phyloP scores from a whole-genome alignment of 352 stramenopile genomes.

The Pythium coloratum region DNA sequence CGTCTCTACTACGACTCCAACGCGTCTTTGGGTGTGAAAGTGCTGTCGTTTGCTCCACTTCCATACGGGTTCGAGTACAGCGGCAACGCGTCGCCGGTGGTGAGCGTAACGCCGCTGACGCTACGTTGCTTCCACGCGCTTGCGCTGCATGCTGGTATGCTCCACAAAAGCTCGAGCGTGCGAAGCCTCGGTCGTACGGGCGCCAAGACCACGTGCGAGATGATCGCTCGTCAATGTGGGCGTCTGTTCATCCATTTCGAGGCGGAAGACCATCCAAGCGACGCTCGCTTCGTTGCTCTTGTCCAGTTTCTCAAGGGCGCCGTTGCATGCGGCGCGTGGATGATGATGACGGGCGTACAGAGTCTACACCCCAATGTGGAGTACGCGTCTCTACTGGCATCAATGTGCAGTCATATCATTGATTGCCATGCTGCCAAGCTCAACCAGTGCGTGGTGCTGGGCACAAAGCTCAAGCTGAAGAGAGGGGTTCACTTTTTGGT shows the following conservation, averaged over 20 bases:
- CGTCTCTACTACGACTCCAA: constrained; percentile 66
- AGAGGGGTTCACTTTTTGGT: constrained; percentile 46
- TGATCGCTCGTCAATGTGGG: constrained; percentile 49
- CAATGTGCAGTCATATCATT: constrained; percentile 53
- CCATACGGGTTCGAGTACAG: constrained; percentile 74
- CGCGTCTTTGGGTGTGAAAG: constrained; percentile 39
- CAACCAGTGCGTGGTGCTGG: constrained; percentile 41
- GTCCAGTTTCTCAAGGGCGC: constrained; percentile 52
- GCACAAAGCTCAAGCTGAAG: constrained; percentile 44
- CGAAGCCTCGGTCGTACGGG: constrained; percentile 37
- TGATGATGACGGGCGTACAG: constrained; percentile 42
- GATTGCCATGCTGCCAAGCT: constrained; percentile 37
- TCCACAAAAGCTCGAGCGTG: constrained; percentile 45
- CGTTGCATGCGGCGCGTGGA: constrained; percentile 53
- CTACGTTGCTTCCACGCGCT: constrained; percentile 64
- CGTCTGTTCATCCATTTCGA: constrained; percentile 47
- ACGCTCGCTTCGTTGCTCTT: constrained; percentile 31
- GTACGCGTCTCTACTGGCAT: constrained; percentile 31
- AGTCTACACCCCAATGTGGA: constrained; percentile 23
- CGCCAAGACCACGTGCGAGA: constrained; percentile 44
- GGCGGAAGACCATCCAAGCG: constrained; percentile 22
- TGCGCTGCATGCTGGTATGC: constrained; percentile 35
- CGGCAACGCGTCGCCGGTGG: constrained; percentile 40
- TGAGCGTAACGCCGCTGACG: constrained; percentile 59
- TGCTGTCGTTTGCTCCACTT: constrained; percentile 49